Evolutionary conservation across 495 filamentous ascomycete species (phyloP), one percentile per base, ranked within the genome.

Genomic region (Filosporella fistucella): DNA sequence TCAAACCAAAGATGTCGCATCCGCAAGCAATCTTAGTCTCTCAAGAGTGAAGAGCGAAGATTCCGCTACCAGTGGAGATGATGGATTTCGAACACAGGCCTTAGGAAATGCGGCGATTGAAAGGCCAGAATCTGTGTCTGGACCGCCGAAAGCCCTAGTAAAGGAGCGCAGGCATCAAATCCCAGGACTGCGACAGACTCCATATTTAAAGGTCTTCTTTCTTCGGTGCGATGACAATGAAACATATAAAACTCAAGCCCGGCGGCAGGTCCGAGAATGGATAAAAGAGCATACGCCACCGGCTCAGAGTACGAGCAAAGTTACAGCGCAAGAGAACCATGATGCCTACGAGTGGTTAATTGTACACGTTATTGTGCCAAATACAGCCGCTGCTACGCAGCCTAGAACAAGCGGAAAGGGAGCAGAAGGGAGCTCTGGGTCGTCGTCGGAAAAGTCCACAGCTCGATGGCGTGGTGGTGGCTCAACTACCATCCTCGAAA

Each of bases 281-380:
- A 81, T 98, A 50, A 89, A 89, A 60, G 67, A 75, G 7, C 80
- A 95, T 52, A 84, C 86, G 0, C 57, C 68, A 0, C 58, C 66
- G 0, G 72, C 76, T 25, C 83, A 83, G 55, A 62, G 62, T 16
- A 62, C 63, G 1, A 71, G 71, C 44, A 66, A 68, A 42, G 46
- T 42, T 28, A 76, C 58, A 53, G 62, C 63, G 9, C 68, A 73
- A 39, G 75, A 78, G 80, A 96, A 72, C 77, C 93, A 98, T 62
- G 94, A 97, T 69, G 94, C 94, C 3, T 96, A 86, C 59, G 94
- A 98, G 60, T 98, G 91, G 91, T 72, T 98, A 14, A 89, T 98
- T 45, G 56, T 98, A 10, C 93, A 97, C 62, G 83, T 98, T 42
- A 81, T 94, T 13, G 76, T 93, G 37, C 81, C 86, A 13, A 88